A percentile compares a stretch with the other conserved stretches of the same genome.
phyloP scores from a whole-genome alignment of 257 asterid species.

The Verbena officinalis region DNA sequence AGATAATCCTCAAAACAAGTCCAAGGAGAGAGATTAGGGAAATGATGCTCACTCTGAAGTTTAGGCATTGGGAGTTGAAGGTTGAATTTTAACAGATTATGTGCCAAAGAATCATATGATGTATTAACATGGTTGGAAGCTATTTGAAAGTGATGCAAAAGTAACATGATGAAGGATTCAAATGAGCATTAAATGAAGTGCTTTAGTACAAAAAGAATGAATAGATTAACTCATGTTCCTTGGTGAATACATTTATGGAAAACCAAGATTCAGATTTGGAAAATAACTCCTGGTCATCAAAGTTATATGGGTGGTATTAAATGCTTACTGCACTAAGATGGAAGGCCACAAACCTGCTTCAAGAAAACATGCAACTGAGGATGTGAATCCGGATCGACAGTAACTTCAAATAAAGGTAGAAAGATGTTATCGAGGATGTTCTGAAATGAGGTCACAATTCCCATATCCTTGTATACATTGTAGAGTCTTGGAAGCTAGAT shows the following conservation, averaged over 20 bases:
- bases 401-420: conserved; percentile 92
- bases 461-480: conserved; percentile 97
- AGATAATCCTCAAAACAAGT: conserved; percentile 15
- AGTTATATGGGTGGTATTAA: conserved; percentile 11
- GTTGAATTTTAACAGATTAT: neutral
- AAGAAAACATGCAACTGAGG: conserved; percentile 92
- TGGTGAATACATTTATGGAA: neutral
- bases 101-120: neutral
- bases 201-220: neutral
- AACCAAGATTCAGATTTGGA: neutral
- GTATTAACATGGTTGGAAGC: neutral
- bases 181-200: neutral
- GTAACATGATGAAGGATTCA: neutral
- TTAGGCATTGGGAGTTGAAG: neutral
- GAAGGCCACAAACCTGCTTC: conserved; percentile 67
- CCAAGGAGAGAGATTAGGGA: conserved; percentile 18
- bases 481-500: conserved; percentile 95
- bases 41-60: neutral
- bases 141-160: neutral
- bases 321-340: neutral
- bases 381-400: conserved; percentile 96
- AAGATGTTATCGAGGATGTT: conserved; percentile 95
- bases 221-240: neutral
- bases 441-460: conserved; percentile 96
- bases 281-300: neutral